A percentile compares a stretch with the other conserved stretches of the same genome.
Conservation (phyloP, 2,329 filamentous ascomycete genomes). For the Hymenoscyphus salicellus region DNA sequence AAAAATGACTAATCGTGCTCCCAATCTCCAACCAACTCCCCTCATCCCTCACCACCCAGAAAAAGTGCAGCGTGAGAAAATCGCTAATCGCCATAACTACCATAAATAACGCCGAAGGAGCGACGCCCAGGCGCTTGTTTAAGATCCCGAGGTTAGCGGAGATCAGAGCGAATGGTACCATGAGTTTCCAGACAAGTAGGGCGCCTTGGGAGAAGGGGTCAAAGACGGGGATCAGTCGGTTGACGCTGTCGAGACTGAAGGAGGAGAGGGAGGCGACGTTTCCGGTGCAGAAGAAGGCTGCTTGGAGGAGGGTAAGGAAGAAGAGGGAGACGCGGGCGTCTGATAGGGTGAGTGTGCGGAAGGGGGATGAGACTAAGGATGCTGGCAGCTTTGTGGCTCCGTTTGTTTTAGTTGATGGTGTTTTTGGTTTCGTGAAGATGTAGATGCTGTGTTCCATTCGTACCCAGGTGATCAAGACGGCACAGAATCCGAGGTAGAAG, state of each 20-base stretch:
- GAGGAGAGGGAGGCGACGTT: conserved; percentile 93
- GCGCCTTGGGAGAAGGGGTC: conserved; percentile 89
- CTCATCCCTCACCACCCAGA: conserved; percentile 95
- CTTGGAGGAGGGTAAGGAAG: conserved; percentile 92
- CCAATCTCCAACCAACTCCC: conserved; percentile 97
- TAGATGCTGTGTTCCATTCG: conserved; percentile 81
- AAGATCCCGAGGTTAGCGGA: conserved; percentile 92
- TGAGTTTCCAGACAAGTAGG: conserved; percentile 80
- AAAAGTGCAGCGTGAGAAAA: conserved; percentile 90
- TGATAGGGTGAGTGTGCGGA: conserved; percentile 69
- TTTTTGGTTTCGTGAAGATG: conserved; percentile 38
- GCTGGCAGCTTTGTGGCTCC: conserved; percentile 24
- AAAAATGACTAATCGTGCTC: conserved; percentile 92
- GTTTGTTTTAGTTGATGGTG: conserved; percentile 18
- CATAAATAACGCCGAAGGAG: conserved; percentile 90
- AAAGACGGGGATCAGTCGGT: conserved; percentile 84
- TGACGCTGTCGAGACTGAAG: conserved; percentile 89
- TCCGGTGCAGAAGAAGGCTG: conserved; percentile 93
- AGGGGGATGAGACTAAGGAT: conserved; percentile 31
- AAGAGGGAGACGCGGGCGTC: conserved; percentile 88
- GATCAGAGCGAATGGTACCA: conserved; percentile 90
- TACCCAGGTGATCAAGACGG: conserved; percentile 83
- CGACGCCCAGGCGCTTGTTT: conserved; percentile 78
- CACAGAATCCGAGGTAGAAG: conserved; percentile 88
- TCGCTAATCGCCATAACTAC: conserved; percentile 88